These are phyloP conservation scores for Backusella sp. DNA, from an alignment of 192 early-diverging fungal species.

Conservation along the genomic window DNA sequence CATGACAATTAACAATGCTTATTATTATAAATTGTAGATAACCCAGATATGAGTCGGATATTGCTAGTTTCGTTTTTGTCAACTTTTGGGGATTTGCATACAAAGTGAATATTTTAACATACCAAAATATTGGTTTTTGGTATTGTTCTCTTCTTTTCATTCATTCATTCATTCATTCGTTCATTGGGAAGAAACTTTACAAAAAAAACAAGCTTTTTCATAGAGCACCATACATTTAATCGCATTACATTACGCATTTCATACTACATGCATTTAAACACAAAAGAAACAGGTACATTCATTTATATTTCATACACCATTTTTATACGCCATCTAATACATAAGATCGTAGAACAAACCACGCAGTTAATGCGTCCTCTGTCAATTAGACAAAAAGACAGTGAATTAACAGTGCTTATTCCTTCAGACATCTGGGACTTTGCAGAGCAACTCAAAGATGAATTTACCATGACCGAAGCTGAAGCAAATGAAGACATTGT, in stretches of 20 bases:
- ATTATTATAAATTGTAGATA: background rate
- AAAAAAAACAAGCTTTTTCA: background rate
- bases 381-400: conserved; percentile 71
- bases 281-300: background rate
- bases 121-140: background rate
- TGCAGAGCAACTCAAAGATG: conserved; percentile 83
- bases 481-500: conserved; percentile 69
- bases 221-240: background rate
- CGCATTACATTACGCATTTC: background rate
- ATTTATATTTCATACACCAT: background rate
- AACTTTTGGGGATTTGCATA: conserved; percentile 10
- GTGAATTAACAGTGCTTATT: conserved; percentile 79
- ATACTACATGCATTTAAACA: conserved; percentile 2
- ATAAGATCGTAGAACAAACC: background rate
- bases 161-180: background rate
- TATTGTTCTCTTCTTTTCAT: background rate
- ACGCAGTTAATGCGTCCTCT: conserved; percentile 66
- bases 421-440: conserved; percentile 84
- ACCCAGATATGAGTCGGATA: conserved; percentile 2
- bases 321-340: background rate
- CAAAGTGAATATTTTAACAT: background rate
- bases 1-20: background rate
- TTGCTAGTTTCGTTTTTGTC: background rate
- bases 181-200: background rate
- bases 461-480: conserved; percentile 50